Conservation (phyloP, 306 rosid genomes). For the Argentina anserina region DNA sequence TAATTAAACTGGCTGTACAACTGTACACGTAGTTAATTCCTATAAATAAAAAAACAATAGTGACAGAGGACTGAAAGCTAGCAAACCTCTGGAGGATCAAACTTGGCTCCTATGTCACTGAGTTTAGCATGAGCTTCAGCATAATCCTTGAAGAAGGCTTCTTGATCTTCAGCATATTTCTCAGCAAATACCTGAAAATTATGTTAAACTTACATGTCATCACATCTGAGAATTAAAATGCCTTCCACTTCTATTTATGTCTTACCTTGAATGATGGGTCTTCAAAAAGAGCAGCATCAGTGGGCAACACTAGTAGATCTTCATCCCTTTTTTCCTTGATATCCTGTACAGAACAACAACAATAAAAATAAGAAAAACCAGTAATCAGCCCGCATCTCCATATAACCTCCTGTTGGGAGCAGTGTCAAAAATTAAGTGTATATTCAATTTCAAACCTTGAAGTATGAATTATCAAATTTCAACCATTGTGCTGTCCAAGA, state of each 20-base stretch:
- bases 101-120: constrained; percentile 89
- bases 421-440: constrained; percentile 10
- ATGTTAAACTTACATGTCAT: not conserved
- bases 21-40: not conserved
- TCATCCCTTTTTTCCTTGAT: constrained; percentile 85
- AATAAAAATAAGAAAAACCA: constrained; percentile 26
- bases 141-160: constrained; percentile 86
- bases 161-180: constrained; percentile 86
- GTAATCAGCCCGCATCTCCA: not conserved
- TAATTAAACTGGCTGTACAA: not conserved
- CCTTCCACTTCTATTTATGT: not conserved
- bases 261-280: constrained; percentile 90
- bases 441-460: constrained; percentile 54
- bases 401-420: not conserved
- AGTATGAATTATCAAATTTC: constrained; percentile 94
- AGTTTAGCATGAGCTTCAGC: constrained; percentile 99
- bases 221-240: not conserved
- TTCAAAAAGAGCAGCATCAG: constrained; percentile 89
- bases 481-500: constrained; percentile 96
- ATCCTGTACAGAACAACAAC: constrained; percentile 52
- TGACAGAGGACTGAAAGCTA: not conserved
- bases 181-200: constrained; percentile 74
- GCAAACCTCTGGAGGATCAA: constrained; percentile 95
- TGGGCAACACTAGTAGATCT: constrained; percentile 86
- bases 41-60: constrained; percentile 1